A percentile compares a stretch with the other conserved stretches of the same genome.
phyloP scores from a whole-genome alignment of 345 rosid genomes.

The Citrus inodora region DNA sequence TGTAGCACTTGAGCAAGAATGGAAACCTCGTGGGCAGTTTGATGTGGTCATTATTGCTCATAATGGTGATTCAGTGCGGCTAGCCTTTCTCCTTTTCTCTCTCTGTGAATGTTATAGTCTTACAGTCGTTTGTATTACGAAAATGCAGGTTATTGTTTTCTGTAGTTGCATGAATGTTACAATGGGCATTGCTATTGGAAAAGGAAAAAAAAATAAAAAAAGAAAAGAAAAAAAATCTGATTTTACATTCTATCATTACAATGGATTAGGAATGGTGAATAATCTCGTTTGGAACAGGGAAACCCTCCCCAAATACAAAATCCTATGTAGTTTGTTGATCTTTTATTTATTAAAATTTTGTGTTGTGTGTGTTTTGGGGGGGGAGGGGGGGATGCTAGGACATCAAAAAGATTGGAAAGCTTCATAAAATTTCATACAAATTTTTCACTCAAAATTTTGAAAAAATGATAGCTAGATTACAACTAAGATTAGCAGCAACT shows the following conservation, averaged over 20 bases:
- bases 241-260: not conserved
- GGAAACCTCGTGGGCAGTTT: slow-evolving; percentile 68
- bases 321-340: not conserved
- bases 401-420: no score
- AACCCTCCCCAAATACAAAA: not conserved
- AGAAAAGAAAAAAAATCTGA: not conserved
- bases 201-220: not conserved
- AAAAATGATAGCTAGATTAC: no score
- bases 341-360: no score
- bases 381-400: no score
- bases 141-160: not conserved
- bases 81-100: not conserved
- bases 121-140: not conserved
- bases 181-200: not conserved
- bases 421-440: no score
- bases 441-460: no score
- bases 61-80: slow-evolving; percentile 51
- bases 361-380: no score
- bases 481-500: no score
- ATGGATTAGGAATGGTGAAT: not conserved
- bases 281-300: not conserved
- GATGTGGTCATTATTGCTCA: slow-evolving; percentile 90
- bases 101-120: not conserved
- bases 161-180: not conserved
- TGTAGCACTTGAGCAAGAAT: slow-evolving; percentile 91